phyloP scores from a whole-genome alignment of 2,329 filamentous ascomycete species.

The Stylonectria norvegica region DNA sequence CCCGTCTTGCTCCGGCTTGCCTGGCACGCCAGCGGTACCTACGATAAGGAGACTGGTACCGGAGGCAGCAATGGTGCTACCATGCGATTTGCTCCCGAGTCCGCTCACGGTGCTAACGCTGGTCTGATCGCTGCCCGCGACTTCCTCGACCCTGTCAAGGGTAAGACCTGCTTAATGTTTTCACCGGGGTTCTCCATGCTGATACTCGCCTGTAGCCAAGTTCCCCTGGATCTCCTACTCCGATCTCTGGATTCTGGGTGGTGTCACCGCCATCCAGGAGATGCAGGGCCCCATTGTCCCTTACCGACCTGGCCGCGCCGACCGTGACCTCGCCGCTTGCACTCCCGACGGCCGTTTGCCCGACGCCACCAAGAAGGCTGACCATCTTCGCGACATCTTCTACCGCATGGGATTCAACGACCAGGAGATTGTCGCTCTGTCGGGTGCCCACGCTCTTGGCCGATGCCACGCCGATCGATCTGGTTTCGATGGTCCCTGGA shows the following conservation, averaged over 20 bases:
- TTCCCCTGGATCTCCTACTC: constrained; percentile 97
- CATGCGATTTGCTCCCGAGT: constrained; percentile 91
- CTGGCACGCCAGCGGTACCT: constrained; percentile 93
- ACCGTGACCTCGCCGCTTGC: constrained; percentile 78
- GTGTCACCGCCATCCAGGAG: constrained; percentile 85
- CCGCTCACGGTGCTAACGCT: constrained; percentile 88
- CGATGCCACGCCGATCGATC: constrained; percentile 87
- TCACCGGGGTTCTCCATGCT: constrained; percentile 1
- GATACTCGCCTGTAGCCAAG: constrained; percentile 41
- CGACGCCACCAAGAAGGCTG: constrained; percentile 72
- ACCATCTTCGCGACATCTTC: constrained; percentile 89
- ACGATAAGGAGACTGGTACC: constrained; percentile 80
- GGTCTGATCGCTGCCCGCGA: constrained; percentile 82
- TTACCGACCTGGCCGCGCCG: constrained; percentile 80
- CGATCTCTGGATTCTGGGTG: constrained; percentile 91
- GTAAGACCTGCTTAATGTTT: constrained; percentile 44
- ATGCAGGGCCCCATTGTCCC: constrained; percentile 87
- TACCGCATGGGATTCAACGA: constrained; percentile 97
- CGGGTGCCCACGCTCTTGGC: constrained; percentile 81
- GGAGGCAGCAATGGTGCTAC: constrained; percentile 95
- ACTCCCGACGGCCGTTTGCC: constrained; percentile 87
- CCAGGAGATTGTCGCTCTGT: constrained; percentile 89
- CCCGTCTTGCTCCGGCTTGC: constrained; percentile 86
- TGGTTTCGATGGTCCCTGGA: constrained; percentile 87
- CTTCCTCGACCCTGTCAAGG: constrained; percentile 90